Base-by-base conservation (phyloP, 1,284 basidiomycete species). In the Fomes fomentarius region DNA sequence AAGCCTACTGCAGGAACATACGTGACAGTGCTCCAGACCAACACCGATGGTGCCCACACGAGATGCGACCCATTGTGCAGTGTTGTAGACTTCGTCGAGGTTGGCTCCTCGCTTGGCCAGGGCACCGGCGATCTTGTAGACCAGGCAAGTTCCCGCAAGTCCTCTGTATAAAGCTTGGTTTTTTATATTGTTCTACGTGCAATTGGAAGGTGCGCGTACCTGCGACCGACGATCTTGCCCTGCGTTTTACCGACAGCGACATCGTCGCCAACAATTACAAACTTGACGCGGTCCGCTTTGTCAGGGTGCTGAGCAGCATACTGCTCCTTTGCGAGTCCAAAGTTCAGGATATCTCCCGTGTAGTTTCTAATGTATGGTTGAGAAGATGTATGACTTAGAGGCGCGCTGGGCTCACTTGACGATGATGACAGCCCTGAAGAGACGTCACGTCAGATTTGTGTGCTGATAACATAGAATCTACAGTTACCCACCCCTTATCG, bases 11-110 rank as follows among this genome's bases (percentile, higher is more conserved):
- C 7, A 31, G 28, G 39, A 25, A 61, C 76, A 33, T 65, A 94
- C 93, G 71, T 96, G 93, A 63, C 91, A 94, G 71, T 97, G 95
- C 42, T 94, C 94, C 40, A 96, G 80, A n/a, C 92, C 93, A 43
- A 91, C 89, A 40, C 95, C 96, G 58, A 96, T 86, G 1, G 94
- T 95, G 5, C 84, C 94, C 14, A 91, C 70, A 42, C 81, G 79
- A 9, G 80, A 76, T 1, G 88, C 78, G 28, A 89, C 80, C 73
- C 83, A 87, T 68, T 89, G 78, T 0, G 93, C 89, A 10, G 89
- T 63, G 30, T 74, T 70, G 68, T 90, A 82, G 7, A 96, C 91
- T 49, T 90, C 81, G 45, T 91, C 82, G n/a, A 97, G 79, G 50
- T 75, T 75, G 0, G 76, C 87, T 3, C 92, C 93, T 43, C 79